Base-by-base conservation (phyloP, 108 stramenopile genomes). In the Chaetoceros tenuissimus region DNA sequence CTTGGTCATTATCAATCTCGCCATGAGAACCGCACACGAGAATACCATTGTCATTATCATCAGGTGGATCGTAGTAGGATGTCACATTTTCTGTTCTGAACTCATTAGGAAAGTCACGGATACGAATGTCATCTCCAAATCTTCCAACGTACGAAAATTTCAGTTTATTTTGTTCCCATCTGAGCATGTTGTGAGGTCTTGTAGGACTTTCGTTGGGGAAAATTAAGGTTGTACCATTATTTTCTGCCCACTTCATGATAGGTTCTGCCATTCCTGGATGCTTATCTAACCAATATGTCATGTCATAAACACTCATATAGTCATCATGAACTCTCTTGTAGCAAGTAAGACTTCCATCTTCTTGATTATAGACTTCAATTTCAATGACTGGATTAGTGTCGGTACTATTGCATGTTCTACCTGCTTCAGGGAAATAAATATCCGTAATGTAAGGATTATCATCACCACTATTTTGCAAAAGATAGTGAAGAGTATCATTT, bases 271-370 rank as follows among this genome's bases (percentile, higher is more conserved):
- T 13, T 40, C 79, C 79, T 59, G 28, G 75, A 60, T 53, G 60
- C 28, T 51, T 56, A 46, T 49, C 59, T 61, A 49, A 64, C 76
- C 76, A 81, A 7, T 48, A 55, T 24, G 70, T 75, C 23, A 77
- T 66, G 28, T 81, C 80, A 49, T 72, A 81, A 21, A 81, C 73
- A 52, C 68, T 65, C 51, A 46, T 64, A 48, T 71, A 61, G 34
- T 81, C 64, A 21, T 65, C 74, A 62, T 81, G 80, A 5, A 78
- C 77, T 28, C 77, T 30, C 44, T 55, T 55, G 19, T 44, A 69
- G 44, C 68, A 69, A 10, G 30, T 53, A 2, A 59, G n/a, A n/a
- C n/a, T n/a, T n/a, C n/a, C n/a, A n/a, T n/a, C n/a, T n/a, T n/a
- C n/a, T 40, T 40, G 34, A 13, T 13, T 13, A 40, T 40, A 5